Conservation (phyloP, 805 yeast genomes). For the Candida ulmi region DNA sequence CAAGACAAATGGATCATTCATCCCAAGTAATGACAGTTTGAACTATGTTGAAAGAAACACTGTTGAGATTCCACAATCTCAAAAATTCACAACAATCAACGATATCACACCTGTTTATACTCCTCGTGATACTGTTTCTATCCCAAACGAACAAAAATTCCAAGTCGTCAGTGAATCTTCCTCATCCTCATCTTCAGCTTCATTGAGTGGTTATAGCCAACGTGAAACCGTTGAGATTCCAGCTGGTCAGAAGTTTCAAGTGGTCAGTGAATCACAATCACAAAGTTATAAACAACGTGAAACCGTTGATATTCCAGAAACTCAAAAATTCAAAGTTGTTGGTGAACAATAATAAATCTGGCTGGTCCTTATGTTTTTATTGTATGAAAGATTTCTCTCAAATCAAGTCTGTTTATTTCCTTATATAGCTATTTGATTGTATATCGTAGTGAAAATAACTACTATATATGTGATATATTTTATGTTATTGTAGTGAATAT, state of each 20-base stretch:
- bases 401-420: too few relatives aligned
- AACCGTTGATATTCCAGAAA: neutral
- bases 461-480: too few relatives aligned
- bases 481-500: too few relatives aligned
- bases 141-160: conserved; percentile 5
- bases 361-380: too few relatives aligned
- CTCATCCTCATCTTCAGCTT: neutral
- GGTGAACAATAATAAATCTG: neutral
- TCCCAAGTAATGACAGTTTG: too few relatives aligned
- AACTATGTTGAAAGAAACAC: too few relatives aligned
- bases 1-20: conserved; percentile 2
- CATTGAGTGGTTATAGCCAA: conserved; percentile 1
- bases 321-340: neutral
- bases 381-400: too few relatives aligned
- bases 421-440: too few relatives aligned
- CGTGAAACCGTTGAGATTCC: neutral
- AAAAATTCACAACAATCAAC: too few relatives aligned
- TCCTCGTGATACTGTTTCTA: neutral
- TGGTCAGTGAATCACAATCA: neutral
- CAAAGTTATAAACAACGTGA: neutral
- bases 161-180: neutral
- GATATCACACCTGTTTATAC: neutral
- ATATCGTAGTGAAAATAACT: too few relatives aligned
- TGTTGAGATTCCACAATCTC: too few relatives aligned
- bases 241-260: conserved; percentile 3